Percentiles rank a stretch among this genome's conserved stretches.
Conservation (phyloP, 2,329 filamentous ascomycete species). For the Colletotrichum australisinense region DNA sequence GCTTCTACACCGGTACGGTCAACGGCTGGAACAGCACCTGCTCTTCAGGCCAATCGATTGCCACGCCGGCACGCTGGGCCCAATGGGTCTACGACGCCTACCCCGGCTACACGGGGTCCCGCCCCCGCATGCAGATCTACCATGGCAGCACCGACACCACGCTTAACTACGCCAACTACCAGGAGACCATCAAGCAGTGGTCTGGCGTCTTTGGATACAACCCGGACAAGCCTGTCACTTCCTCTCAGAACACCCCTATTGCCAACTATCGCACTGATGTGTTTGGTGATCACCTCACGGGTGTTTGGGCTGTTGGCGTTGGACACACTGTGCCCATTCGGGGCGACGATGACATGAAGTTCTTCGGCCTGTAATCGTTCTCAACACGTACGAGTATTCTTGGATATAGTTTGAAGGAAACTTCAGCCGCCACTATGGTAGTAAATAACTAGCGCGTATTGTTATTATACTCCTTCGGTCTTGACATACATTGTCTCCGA, state of each 20-base stretch:
- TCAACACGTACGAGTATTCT: not conserved
- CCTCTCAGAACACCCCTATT: constrained; percentile 47
- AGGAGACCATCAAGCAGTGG: constrained; percentile 69
- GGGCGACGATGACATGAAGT: constrained; percentile 34
- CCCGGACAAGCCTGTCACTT: constrained; percentile 44
- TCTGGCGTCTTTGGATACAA: constrained; percentile 59
- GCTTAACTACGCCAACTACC: constrained; percentile 64
- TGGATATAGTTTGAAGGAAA: constrained; percentile 4
- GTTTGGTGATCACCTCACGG: constrained; percentile 48
- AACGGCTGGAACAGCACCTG: constrained; percentile 67
- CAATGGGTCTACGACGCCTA: constrained; percentile 58
- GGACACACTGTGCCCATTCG: constrained; percentile 37
- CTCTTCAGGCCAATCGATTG: constrained; percentile 59
- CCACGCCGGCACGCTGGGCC: constrained; percentile 54
- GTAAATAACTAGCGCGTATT: not conserved
- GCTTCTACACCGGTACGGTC: constrained; percentile 57
- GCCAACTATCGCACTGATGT: constrained; percentile 52
- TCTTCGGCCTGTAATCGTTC: constrained; percentile 21
- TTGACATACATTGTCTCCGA: not conserved
- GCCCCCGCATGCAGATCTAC: constrained; percentile 70
- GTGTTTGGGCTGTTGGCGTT: constrained; percentile 42
- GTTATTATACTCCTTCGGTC: not conserved
- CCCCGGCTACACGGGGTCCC: constrained; percentile 58
- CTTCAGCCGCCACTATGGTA: not conserved
- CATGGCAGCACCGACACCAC: constrained; percentile 64